Conservation (phyloP, 805 yeast genomes). For the Barnettozyma siamensis region DNA sequence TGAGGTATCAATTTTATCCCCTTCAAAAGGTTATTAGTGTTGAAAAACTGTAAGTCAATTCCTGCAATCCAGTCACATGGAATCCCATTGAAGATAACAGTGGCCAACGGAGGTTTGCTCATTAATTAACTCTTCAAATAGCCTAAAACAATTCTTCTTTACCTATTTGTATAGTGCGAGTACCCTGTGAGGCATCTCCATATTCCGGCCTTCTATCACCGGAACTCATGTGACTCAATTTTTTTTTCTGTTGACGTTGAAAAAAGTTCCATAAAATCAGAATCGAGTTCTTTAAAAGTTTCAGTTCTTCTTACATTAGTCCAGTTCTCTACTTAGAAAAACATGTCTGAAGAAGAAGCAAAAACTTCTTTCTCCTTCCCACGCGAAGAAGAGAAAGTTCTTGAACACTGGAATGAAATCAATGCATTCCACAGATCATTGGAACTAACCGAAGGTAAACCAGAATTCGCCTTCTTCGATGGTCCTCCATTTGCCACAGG, state of each 20-base stretch:
- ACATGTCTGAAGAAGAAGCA: constrained; percentile 30
- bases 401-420: constrained; percentile 78
- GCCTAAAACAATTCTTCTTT: too few relatives aligned
- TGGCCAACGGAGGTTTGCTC: constrained; percentile 24
- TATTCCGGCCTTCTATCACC: neutral
- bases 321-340: neutral
- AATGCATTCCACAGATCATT: constrained; percentile 90
- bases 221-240: neutral
- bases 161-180: too few relatives aligned
- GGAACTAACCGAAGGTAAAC: constrained; percentile 76
- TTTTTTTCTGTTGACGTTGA: neutral
- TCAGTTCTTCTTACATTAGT: neutral
- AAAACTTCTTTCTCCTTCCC: constrained; percentile 63
- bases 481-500: constrained; percentile 99
- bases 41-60: constrained; percentile 45
- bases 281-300: neutral
- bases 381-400: constrained; percentile 79
- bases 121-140: too few relatives aligned
- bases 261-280: neutral
- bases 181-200: too few relatives aligned
- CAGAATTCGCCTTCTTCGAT: constrained; percentile 90
- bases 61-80: constrained; percentile 38
- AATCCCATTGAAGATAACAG: constrained; percentile 26
- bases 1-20: constrained; percentile 48
- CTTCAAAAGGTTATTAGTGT: constrained; percentile 31